A percentile compares a stretch with the other conserved stretches of the same genome.
Conservation (phyloP, 1,284 basidiomycete species). For the Meripilus lineatus region DNA sequence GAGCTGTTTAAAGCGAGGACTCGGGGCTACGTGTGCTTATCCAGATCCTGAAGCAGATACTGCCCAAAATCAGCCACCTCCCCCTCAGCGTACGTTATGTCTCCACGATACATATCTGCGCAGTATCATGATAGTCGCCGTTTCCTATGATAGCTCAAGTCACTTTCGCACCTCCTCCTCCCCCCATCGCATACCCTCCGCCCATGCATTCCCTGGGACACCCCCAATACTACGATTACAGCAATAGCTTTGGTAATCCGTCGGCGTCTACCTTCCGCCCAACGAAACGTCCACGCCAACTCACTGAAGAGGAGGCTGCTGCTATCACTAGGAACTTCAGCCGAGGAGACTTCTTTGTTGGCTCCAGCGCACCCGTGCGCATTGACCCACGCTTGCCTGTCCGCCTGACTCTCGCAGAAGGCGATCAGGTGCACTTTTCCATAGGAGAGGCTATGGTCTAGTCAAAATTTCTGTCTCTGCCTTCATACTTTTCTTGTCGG, state of each 20-base stretch:
- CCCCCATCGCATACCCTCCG: slow-evolving; percentile 20
- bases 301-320: slow-evolving; percentile 75
- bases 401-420: slow-evolving; percentile 69
- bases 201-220: slow-evolving; percentile 45
- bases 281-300: slow-evolving; percentile 64
- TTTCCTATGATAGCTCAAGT: slow-evolving; percentile 8
- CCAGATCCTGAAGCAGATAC: slow-evolving; percentile 65
- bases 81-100: slow-evolving; percentile 27
- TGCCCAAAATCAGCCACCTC: slow-evolving; percentile 42
- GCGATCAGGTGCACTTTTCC: slow-evolving; percentile 74
- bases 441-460: slow-evolving; percentile 59
- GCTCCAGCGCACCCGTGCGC: slow-evolving; percentile 68
- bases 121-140: neutral
- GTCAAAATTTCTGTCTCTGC: neutral
- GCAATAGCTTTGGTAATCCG: slow-evolving; percentile 41
- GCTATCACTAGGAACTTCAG: slow-evolving; percentile 75
- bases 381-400: slow-evolving; percentile 75
- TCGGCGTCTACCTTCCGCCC: slow-evolving; percentile 71
- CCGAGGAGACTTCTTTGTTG: slow-evolving; percentile 74
- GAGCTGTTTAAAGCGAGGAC: slow-evolving; percentile 74
- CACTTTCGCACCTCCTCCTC: slow-evolving; percentile 16
- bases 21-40: slow-evolving; percentile 64
- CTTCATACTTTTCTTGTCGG: neutral
- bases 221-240: slow-evolving; percentile 73
- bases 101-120: slow-evolving; percentile 10